Evolutionary conservation across 2,329 filamentous ascomycete genomes (phyloP).

Genomic region (Hypoxylon sp.): DNA sequence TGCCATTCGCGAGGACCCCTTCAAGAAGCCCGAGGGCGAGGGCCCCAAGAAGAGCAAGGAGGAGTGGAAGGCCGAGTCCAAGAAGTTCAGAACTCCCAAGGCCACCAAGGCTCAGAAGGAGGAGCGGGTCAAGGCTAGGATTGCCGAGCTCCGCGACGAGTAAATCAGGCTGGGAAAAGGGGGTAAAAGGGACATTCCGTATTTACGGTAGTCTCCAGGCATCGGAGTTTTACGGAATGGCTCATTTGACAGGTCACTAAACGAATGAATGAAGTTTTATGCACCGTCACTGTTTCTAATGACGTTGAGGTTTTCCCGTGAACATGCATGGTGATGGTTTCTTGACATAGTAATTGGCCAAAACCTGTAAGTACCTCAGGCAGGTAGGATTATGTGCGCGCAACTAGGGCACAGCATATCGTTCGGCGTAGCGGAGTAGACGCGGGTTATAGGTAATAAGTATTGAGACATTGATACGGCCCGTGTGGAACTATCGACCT

Average conservation of each 20-base stretch:
- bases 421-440: too few relatives aligned
- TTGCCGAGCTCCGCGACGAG: slow-evolving; percentile 76
- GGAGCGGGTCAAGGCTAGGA: slow-evolving; percentile 87
- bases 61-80: slow-evolving; percentile 93
- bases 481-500: too few relatives aligned
- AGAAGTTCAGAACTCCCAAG: slow-evolving; percentile 85
- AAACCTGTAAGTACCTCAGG: too few relatives aligned
- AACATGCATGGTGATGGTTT: neutral
- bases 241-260: slow-evolving; percentile 38
- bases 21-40: slow-evolving; percentile 83
- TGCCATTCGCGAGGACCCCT: slow-evolving; percentile 96
- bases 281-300: slow-evolving; percentile 29
- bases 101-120: slow-evolving; percentile 84
- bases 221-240: slow-evolving; percentile 46
- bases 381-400: too few relatives aligned
- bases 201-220: slow-evolving; percentile 45
- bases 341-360: neutral
- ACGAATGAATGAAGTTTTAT: slow-evolving; percentile 45
- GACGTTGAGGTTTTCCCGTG: slow-evolving; percentile 2
- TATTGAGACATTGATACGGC: too few relatives aligned
- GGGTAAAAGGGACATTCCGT: slow-evolving; percentile 37
- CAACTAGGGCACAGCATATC: too few relatives aligned
- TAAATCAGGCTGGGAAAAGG: slow-evolving; percentile 45
- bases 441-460: too few relatives aligned
- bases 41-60: slow-evolving; percentile 95